Evolutionary conservation across 129 eudicot species (phyloP).

Genomic region (Saposhnikovia divaricata): DNA sequence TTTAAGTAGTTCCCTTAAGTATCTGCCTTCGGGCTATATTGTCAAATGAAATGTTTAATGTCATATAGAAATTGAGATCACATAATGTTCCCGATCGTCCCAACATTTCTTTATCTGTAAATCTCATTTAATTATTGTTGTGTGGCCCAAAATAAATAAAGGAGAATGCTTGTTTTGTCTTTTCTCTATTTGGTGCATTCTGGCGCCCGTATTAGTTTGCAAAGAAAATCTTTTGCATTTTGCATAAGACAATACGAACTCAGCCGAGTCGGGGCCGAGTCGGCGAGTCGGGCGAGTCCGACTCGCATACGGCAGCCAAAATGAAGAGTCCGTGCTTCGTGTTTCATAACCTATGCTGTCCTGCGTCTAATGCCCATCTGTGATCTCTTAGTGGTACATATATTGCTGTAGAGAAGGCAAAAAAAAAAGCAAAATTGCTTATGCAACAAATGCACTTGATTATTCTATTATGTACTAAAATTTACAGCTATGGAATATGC

Average conservation of each 20-base stretch:
- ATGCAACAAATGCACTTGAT: background rate
- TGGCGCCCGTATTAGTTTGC: background rate
- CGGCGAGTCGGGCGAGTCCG: too few relatives aligned
- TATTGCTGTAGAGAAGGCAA: background rate
- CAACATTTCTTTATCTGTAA: background rate
- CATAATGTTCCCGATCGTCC: background rate
- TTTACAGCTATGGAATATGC: background rate
- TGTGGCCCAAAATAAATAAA: too few relatives aligned
- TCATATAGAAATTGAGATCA: background rate
- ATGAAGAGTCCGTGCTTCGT: too few relatives aligned
- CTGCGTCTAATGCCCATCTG: background rate
- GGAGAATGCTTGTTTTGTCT: background rate
- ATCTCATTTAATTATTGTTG: background rate
- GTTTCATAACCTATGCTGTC: background rate
- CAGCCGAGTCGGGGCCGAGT: too few relatives aligned
- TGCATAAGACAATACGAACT: background rate
- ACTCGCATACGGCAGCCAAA: too few relatives aligned
- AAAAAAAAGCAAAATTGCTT: background rate
- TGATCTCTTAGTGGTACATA: background rate
- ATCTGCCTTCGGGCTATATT: background rate
- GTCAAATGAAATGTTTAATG: background rate
- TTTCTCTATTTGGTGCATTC: background rate
- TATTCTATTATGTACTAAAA: background rate
- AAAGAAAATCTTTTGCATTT: too few relatives aligned
- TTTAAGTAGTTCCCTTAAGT: background rate